phyloP scores from a whole-genome alignment of 1,139 yeast genomes.

The Tardiomyces digboiensis region DNA sequence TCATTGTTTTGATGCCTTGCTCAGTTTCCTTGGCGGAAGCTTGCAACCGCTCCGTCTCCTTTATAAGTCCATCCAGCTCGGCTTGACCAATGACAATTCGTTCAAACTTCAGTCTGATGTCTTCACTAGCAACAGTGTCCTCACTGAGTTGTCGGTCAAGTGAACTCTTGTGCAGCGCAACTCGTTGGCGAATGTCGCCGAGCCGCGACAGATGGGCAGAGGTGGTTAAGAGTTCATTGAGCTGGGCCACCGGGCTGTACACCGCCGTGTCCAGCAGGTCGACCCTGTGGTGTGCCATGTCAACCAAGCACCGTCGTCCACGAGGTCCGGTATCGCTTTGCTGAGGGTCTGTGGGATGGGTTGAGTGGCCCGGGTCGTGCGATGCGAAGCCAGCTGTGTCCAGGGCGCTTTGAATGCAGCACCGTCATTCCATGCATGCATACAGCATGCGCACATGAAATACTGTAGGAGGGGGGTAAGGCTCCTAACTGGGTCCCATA shows the following conservation, averaged over 20 bases:
- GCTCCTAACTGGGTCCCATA: no score
- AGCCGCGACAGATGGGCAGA: conserved; percentile 6
- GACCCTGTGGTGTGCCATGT: no score
- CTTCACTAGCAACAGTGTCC: conserved; percentile 26
- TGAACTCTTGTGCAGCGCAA: conserved; percentile 36
- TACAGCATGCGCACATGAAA: no score
- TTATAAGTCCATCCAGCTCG: conserved; percentile 31
- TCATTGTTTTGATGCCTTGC: conserved; percentile 54
- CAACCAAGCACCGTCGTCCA: no score
- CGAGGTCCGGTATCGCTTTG: no score
- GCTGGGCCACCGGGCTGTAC: conserved; percentile 1
- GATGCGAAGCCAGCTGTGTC: no score
- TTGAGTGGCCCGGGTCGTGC: no score
- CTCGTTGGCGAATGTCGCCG: conserved; percentile 10
- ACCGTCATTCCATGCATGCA: no score
- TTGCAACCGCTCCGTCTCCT: conserved; percentile 36
- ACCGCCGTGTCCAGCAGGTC: background rate
- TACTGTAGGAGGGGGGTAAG: no score
- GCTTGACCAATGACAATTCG: conserved; percentile 15
- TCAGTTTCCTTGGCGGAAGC: conserved; percentile 49
- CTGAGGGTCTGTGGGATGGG: no score
- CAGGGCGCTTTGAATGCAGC: no score
- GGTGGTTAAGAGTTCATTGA: conserved; percentile 11
- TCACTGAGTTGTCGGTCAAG: conserved; percentile 36
- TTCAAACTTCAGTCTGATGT: conserved; percentile 9